These are phyloP conservation scores for Amborella trichopoda DNA, from an alignment of 164 flowering plant species.

Conservation along the genomic window DNA sequence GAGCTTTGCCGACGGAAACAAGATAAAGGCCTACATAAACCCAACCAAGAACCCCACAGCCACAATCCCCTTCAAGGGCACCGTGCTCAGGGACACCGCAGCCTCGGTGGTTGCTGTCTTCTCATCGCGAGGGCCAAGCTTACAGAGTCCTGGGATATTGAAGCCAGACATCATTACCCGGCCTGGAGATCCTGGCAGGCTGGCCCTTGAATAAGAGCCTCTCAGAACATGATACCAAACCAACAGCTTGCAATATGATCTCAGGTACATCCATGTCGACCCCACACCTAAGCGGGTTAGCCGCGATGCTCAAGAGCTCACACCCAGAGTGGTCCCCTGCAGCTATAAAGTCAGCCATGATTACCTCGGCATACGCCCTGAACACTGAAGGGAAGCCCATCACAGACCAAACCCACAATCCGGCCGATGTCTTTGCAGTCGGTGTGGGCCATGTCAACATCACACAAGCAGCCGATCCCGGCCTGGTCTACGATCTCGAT, in stretches of 20 bases:
- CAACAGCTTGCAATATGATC: conserved; percentile 33
- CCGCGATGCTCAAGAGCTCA: conserved; percentile 36
- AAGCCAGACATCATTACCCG: conserved; percentile 67
- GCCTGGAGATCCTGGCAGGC: conserved; percentile 55
- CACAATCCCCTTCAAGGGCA: conserved; percentile 24
- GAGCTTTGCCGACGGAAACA: conserved; percentile 15
- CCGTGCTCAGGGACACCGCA: conserved; percentile 22
- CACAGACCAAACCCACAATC: conserved; percentile 7
- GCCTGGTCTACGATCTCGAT: no score
- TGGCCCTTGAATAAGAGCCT: conserved; percentile 33
- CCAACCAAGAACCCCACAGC: conserved; percentile 9
- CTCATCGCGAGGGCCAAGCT: conserved; percentile 48
- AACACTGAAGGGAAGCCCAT: no score
- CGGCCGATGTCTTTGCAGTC: no score
- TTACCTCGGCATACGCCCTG: no score
- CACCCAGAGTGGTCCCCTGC: conserved; percentile 41
- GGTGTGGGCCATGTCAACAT: no score
- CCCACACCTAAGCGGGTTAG: conserved; percentile 22
- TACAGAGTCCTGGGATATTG: conserved; percentile 14
- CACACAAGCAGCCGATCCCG: no score
- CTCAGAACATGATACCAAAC: conserved; percentile 19
- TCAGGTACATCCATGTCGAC: conserved; percentile 71
- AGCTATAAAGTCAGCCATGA: conserved; percentile 7
- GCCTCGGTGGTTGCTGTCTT: conserved; percentile 45
- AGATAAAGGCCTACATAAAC: conserved; percentile 11